Conservation (phyloP, 441 rosid species). For the Jatropha podagrica region DNA sequence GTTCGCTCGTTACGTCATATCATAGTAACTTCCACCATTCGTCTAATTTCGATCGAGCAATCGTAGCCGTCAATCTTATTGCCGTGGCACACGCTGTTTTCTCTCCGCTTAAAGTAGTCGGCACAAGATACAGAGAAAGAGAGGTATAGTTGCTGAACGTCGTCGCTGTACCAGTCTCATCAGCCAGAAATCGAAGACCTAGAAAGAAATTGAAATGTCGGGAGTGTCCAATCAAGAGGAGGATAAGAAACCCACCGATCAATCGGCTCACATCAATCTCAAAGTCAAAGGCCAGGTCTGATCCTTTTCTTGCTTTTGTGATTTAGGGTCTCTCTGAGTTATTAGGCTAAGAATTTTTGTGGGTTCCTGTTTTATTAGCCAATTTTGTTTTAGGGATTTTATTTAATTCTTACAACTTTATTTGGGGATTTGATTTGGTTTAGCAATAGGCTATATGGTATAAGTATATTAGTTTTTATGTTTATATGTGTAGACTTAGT, state of each 20-base stretch:
- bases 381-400: neutral
- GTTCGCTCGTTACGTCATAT: too few relatives aligned
- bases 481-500: too few relatives aligned
- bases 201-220: slow-evolving; percentile 31
- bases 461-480: neutral
- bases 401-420: neutral
- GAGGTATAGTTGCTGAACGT: neutral
- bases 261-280: slow-evolving; percentile 74
- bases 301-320: neutral
- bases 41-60: neutral
- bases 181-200: neutral
- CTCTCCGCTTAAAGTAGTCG: neutral
- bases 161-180: neutral
- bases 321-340: neutral
- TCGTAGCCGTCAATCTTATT: neutral
- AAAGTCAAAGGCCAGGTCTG: slow-evolving; percentile 90
- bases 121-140: neutral
- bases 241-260: slow-evolving; percentile 81
- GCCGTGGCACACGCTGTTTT: neutral
- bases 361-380: neutral
- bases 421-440: neutral
- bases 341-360: neutral
- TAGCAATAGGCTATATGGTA: neutral
- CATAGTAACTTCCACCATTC: too few relatives aligned
- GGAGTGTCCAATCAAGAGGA: slow-evolving; percentile 51